Percentiles rank a stretch among this genome's conserved stretches.
These are phyloP conservation scores for Senna siamea DNA, from an alignment of 306 rosid genomes.

Conservation along the genomic window DNA sequence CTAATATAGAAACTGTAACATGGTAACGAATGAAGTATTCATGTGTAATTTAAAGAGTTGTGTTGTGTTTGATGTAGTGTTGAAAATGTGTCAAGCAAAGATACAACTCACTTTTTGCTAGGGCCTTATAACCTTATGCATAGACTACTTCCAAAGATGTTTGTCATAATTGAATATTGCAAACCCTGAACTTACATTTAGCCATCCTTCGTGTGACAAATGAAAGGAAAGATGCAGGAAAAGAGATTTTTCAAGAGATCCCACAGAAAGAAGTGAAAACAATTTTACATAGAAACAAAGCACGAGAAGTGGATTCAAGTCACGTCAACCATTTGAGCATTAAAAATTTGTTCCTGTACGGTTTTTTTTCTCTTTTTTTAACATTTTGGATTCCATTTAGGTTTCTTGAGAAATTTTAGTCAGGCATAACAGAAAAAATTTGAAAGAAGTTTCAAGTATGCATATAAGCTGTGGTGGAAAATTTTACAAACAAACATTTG, in stretches of 20 bases:
- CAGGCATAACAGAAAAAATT: background rate
- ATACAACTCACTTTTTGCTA: background rate
- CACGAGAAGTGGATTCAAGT: conserved; percentile 28
- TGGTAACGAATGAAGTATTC: background rate
- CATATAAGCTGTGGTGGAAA: background rate
- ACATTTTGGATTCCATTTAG: conserved; percentile 16
- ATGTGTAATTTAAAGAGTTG: background rate
- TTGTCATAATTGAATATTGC: background rate
- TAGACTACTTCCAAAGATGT: background rate
- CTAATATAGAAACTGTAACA: background rate
- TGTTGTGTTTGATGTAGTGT: no score
- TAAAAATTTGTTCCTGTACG: background rate
- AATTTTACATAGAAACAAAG: background rate
- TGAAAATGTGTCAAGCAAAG: background rate
- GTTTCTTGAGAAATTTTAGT: background rate
- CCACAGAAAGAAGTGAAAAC: conserved; percentile 10
- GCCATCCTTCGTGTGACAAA: background rate
- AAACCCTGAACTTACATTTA: background rate
- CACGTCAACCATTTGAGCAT: conserved; percentile 20
- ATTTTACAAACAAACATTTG: background rate
- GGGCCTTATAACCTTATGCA: background rate
- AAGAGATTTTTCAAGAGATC: background rate
- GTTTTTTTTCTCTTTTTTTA: background rate
- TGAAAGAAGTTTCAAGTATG: background rate
- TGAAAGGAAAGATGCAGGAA: conserved; percentile 3